Evolutionary conservation across 2,329 filamentous ascomycete genomes (phyloP).

Genomic region (Pyrenophora tritici-repentis): DNA sequence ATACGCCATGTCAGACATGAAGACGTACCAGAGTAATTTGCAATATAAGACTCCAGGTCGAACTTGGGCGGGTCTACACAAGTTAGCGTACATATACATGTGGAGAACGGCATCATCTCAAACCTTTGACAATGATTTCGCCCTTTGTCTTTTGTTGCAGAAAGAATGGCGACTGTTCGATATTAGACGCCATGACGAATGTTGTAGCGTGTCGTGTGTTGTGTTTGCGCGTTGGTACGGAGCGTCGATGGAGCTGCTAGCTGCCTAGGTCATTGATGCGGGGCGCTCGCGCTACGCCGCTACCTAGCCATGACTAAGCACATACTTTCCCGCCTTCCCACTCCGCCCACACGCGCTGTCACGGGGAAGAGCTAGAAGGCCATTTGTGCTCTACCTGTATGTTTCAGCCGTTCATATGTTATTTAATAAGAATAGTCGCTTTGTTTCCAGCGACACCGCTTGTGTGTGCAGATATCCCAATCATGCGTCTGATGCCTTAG

Average conservation of each 20-base stretch:
- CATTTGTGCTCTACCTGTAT: background rate
- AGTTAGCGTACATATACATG: slow-evolving; percentile 22
- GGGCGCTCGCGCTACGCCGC: slow-evolving; percentile 4
- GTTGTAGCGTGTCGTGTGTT: slow-evolving; percentile 9
- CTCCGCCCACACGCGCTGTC: slow-evolving; percentile 1
- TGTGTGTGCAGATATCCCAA: background rate
- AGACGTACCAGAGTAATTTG: slow-evolving; percentile 78
- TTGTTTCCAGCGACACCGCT: background rate
- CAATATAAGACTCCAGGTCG: slow-evolving; percentile 87
- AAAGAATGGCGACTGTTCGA: slow-evolving; percentile 47
- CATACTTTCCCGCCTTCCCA: slow-evolving; percentile 3
- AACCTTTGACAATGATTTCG: slow-evolving; percentile 42
- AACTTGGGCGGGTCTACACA: slow-evolving; percentile 77
- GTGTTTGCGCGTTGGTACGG: slow-evolving; percentile 18
- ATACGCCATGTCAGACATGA: background rate
- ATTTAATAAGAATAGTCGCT: too few relatives aligned
- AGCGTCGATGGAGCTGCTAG: slow-evolving; percentile 16
- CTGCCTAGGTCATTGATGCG: slow-evolving; percentile 22
- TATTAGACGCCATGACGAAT: slow-evolving; percentile 38
- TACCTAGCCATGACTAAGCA: slow-evolving; percentile 10
- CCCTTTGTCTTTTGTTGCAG: slow-evolving; percentile 34
- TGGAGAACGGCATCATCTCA: background rate
- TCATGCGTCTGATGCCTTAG: background rate
- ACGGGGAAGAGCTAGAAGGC: background rate
- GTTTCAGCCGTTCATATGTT: too few relatives aligned